These are phyloP conservation scores for Mycena galericulata DNA, from an alignment of 768 basidiomycete genomes.

Conservation along the genomic window DNA sequence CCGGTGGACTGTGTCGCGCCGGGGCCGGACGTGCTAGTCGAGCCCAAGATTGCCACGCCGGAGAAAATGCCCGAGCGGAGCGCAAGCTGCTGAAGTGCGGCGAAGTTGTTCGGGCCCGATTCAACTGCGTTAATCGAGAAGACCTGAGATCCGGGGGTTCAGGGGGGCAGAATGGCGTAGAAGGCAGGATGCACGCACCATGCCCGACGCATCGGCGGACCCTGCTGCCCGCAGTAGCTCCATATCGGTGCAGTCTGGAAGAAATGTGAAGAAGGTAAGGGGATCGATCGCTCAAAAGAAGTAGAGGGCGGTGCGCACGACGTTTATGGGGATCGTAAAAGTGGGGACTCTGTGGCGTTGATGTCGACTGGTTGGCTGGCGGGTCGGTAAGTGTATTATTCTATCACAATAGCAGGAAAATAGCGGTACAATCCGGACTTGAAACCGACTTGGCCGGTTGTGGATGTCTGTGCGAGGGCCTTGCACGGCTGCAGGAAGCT, in stretches of 20 bases:
- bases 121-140: constrained; percentile 56
- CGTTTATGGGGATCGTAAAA: constrained; percentile 55
- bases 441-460: constrained; percentile 34
- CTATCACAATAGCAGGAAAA: background rate
- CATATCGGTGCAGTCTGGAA: constrained; percentile 44
- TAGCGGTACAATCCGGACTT: constrained; percentile 44
- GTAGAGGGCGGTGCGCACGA: constrained; percentile 35
- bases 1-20: too few species aligned
- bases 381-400: constrained; percentile 21
- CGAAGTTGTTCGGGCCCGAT: constrained; percentile 39
- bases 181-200: too few species aligned
- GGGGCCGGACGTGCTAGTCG: too few species aligned
- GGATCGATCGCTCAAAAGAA: background rate
- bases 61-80: background rate
- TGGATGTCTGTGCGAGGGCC: constrained; percentile 28
- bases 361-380: constrained; percentile 44
- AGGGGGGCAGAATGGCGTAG: too few species aligned
- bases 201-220: constrained; percentile 49
- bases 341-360: constrained; percentile 49
- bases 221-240: constrained; percentile 55
- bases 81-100: background rate
- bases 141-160: too few species aligned
- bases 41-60: too few species aligned
- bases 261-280: background rate
- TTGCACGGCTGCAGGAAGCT: constrained; percentile 44